Base-by-base conservation (phyloP, 1,284 basidiomycete species). In the Cryptococcus sp. region DNA sequence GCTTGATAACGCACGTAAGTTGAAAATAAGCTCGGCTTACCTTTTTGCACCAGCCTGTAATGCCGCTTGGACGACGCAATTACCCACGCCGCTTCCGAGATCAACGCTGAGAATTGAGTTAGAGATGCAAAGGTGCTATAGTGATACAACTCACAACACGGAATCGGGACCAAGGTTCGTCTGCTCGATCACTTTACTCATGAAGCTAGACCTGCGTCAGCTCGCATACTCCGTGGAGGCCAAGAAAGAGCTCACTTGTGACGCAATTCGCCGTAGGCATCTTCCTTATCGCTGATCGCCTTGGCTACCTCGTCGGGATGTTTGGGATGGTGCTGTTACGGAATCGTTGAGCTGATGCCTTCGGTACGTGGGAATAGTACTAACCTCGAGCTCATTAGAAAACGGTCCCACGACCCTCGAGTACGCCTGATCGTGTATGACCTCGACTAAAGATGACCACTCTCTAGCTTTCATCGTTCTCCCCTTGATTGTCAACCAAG, bases 61-160 rank as follows among this genome's bases (percentile, higher is more conserved):
- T 0, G 82, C 80, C 1, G 80, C 80, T 64, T 84, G 83, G 1
- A 84, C 71, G 3, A 83, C 75, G 42, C 83, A 80, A 61, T 84
- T 84, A 27, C 82, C 82, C 0, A 85, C 83, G 0, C 84, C 84
- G 2, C 79, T 81, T 0, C 84, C 84, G 15, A 85, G 77, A 66
- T 85, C 84, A 23, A 84, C 77, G 42, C 73, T 75, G 60, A 16
- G 6, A 50, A 8, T 76, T 75, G 77, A 16, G 78, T 64, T 25
- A 81, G 65, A 7, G 22, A 16, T 16, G n/a, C 22, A 13, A 20
- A n/a, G 16, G 11, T 23, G 7, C 3, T 17, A 5, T 17, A 25
- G 40, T 19, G 15, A 13, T 5, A 10, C 41, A 13, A 65, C 71
- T 66, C 48, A 73, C 73, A 79, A 79, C 17, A 73, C 69, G 10